These are phyloP conservation scores for Amanita brunnescens DNA, from an alignment of 768 basidiomycete genomes.

Conservation along the genomic window DNA sequence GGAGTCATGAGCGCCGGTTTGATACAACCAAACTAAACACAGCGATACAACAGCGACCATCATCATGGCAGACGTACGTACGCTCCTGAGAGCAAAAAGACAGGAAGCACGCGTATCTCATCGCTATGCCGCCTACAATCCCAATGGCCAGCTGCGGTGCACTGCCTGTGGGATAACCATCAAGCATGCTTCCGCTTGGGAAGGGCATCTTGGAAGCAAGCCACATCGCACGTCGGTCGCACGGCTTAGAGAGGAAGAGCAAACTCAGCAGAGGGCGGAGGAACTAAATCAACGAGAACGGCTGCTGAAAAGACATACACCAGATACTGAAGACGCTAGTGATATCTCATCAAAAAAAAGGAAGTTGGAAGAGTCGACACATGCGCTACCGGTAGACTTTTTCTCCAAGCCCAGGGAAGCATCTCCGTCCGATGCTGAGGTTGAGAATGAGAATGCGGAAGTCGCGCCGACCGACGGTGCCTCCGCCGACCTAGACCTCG, in stretches of 20 bases:
- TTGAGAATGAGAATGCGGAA: conserved; percentile 19
- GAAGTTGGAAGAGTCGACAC: conserved; percentile 1
- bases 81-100: conserved; percentile 77
- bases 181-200: conserved; percentile 80
- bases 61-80: conserved; percentile 70
- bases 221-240: conserved; percentile 60
- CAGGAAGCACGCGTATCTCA: conserved; percentile 67
- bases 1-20: not conserved
- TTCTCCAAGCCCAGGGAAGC: conserved; percentile 67
- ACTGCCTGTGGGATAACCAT: conserved; percentile 50
- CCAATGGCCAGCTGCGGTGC: conserved; percentile 63
- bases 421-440: conserved; percentile 34
- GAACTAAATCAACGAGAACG: conserved; percentile 25
- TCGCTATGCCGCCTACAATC: conserved; percentile 61
- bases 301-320: conserved; percentile 18
- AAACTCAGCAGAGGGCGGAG: conserved; percentile 26
- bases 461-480: conserved; percentile 14
- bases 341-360: conserved; percentile 11
- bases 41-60: not conserved
- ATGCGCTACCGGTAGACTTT: conserved; percentile 57
- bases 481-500: conserved; percentile 59
- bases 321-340: conserved; percentile 14
- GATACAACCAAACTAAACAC: not conserved
- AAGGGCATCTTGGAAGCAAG: conserved; percentile 80
- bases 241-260: conserved; percentile 49